A percentile compares a stretch with the other conserved stretches of the same genome.
Conservation (phyloP, 352 stramenopile genomes). For the Blastocystis sp. region DNA sequence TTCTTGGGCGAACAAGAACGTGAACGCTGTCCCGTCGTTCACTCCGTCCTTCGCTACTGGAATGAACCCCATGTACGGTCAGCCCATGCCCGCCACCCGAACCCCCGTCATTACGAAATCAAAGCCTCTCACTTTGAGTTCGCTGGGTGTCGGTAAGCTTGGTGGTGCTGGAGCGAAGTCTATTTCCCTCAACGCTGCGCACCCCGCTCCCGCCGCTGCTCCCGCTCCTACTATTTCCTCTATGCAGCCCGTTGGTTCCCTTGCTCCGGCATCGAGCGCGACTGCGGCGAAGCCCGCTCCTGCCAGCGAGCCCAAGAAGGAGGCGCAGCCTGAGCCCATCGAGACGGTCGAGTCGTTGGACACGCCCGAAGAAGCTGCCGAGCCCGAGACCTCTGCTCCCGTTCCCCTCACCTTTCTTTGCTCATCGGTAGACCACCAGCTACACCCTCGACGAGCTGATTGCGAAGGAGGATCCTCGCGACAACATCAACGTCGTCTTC, state of each 20-base stretch:
- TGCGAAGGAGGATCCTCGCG: slow-evolving; percentile 88
- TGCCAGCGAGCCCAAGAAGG: background rate
- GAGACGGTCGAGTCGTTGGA: slow-evolving; percentile 7
- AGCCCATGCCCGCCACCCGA: background rate
- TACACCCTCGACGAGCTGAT: slow-evolving; percentile 78
- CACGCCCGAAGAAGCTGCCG: background rate
- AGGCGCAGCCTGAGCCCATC: background rate
- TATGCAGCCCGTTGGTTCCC: no score
- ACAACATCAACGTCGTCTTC: slow-evolving; percentile 98
- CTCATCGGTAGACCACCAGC: slow-evolving; percentile 22
- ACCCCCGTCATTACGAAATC: slow-evolving; percentile 1
- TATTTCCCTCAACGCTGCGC: slow-evolving; percentile 15
- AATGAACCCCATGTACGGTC: background rate
- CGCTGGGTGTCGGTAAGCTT: slow-evolving; percentile 35
- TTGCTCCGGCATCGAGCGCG: background rate
- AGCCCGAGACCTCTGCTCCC: slow-evolving; percentile 20
- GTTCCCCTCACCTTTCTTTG: background rate
- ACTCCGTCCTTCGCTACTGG: slow-evolving; percentile 37
- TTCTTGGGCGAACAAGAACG: slow-evolving; percentile 50
- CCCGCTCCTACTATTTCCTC: slow-evolving; percentile 12
- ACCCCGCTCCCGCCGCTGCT: slow-evolving; percentile 2
- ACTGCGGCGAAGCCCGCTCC: slow-evolving; percentile 5
- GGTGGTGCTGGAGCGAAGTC: slow-evolving; percentile 31
- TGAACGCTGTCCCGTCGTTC: slow-evolving; percentile 48
- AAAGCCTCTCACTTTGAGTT: slow-evolving; percentile 58